A percentile compares a stretch with the other conserved stretches of the same genome.
Evolutionary conservation across 1,284 basidiomycete species (phyloP).

Genomic region (Irpex sp.): DNA sequence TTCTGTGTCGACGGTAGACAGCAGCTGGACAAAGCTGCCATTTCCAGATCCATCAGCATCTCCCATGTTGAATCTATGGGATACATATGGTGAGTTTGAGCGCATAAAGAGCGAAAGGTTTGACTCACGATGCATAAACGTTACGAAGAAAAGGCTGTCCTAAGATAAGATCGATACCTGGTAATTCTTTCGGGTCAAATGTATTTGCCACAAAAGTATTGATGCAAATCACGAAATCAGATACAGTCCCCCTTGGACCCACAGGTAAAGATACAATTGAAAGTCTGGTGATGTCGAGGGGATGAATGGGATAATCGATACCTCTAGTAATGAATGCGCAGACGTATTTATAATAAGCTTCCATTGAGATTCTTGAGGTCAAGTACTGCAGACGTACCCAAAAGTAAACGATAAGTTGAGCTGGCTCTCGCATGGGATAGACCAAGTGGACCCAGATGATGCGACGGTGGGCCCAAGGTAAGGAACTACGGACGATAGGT

Average conservation of each 20-base stretch:
- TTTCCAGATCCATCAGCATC: conserved; percentile 15
- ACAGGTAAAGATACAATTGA: neutral
- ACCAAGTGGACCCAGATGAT: no score
- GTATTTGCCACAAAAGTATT: neutral
- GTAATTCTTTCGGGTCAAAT: conserved; percentile 12
- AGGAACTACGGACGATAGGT: neutral
- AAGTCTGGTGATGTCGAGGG: conserved; percentile 20
- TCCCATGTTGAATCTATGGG: conserved; percentile 9
- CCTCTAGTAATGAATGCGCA: conserved; percentile 12
- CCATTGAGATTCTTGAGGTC: no score
- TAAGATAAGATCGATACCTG: conserved; percentile 29
- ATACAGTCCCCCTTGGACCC: neutral
- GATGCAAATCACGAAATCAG: conserved; percentile 14
- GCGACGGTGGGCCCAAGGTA: no score
- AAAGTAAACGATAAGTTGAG: no score
- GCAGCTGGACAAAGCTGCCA: conserved; percentile 27
- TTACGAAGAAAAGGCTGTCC: conserved; percentile 37
- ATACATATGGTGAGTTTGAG: no score
- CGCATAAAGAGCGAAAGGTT: no score
- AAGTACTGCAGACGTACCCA: no score
- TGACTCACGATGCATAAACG: conserved; percentile 35
- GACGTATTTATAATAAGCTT: neutral
- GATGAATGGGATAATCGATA: conserved; percentile 19
- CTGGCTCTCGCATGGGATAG: no score
- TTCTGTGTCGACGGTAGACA: conserved; percentile 17